These are phyloP conservation scores for Botrytis pseudocinerea DNA, from an alignment of 2,329 filamentous ascomycete genomes.

Conservation along the genomic window DNA sequence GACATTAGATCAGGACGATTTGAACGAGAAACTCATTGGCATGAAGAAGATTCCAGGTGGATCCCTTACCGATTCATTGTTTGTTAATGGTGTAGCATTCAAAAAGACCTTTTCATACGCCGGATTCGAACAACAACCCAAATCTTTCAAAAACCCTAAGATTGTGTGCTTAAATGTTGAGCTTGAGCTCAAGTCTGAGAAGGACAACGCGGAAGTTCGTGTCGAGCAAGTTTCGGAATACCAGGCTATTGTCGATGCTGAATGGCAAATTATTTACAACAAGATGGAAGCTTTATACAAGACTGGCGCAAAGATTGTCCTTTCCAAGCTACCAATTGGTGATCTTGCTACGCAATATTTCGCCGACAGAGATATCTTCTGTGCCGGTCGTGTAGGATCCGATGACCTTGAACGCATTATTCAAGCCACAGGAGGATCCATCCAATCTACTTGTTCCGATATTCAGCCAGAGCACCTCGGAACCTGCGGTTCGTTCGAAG, in stretches of 20 bases:
- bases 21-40: conserved; percentile 97
- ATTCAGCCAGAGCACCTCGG: conserved; percentile 88
- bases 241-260: conserved; percentile 97
- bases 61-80: conserved; percentile 91
- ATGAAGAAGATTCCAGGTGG: conserved; percentile 98
- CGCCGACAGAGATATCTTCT: conserved; percentile 97
- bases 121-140: conserved; percentile 98
- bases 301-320: conserved; percentile 94
- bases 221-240: conserved; percentile 99
- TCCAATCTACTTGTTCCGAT: conserved; percentile 96
- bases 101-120: conserved; percentile 99
- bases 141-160: conserved; percentile 90
- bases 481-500: conserved; percentile 86
- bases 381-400: conserved; percentile 84
- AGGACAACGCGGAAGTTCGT: conserved; percentile 97
- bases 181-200: conserved; percentile 96
- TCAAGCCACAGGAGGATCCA: conserved; percentile 86
- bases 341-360: conserved; percentile 98
- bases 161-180: conserved; percentile 98
- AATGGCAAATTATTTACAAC: conserved; percentile 99
- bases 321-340: conserved; percentile 95
- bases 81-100: conserved; percentile 97
- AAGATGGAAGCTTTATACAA: conserved; percentile 95
- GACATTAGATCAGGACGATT: conserved; percentile 91
- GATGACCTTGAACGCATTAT: conserved; percentile 97